A percentile compares a stretch with the other conserved stretches of the same genome.
Conservation (phyloP, 2,329 filamentous ascomycete genomes). For the Coniochaeta ligniaria region DNA sequence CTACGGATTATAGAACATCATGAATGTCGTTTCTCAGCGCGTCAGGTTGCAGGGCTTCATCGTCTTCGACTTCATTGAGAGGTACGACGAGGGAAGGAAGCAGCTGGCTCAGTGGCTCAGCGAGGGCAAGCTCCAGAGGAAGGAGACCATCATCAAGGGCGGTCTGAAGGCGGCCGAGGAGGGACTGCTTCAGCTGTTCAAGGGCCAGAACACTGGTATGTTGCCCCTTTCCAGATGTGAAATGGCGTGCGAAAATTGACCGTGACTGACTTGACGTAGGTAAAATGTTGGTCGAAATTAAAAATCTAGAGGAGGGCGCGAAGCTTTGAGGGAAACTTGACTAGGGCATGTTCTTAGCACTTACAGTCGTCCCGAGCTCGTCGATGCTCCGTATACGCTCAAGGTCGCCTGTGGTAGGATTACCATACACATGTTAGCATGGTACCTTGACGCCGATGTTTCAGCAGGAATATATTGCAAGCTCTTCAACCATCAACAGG, state of each 20-base stretch:
- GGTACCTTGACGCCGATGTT: no score
- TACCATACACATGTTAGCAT: no score
- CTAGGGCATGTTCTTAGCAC: neutral
- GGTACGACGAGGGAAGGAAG: slow-evolving; percentile 49
- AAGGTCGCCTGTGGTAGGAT: no score
- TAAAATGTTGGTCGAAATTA: slow-evolving; percentile 17
- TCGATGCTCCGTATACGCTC: no score
- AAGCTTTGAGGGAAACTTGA: neutral
- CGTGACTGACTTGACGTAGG: slow-evolving; percentile 4
- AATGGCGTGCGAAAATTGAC: neutral
- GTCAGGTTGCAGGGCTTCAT: slow-evolving; percentile 64
- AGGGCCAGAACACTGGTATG: slow-evolving; percentile 59
- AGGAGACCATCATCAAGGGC: slow-evolving; percentile 65
- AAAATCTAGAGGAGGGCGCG: slow-evolving; percentile 8
- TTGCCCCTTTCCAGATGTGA: neutral
- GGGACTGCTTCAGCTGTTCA: slow-evolving; percentile 57
- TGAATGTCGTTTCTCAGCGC: slow-evolving; percentile 29
- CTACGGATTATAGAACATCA: slow-evolving; percentile 15
- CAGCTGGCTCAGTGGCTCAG: slow-evolving; percentile 61
- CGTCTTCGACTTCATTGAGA: slow-evolving; percentile 57
- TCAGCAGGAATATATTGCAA: no score
- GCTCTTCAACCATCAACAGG: no score
- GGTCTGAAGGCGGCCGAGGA: slow-evolving; percentile 57
- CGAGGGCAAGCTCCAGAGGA: slow-evolving; percentile 65
- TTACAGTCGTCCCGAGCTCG: no score